Base-by-base conservation (phyloP, 352 stramenopile genomes). In the Phytophthora hibernalis region DNA sequence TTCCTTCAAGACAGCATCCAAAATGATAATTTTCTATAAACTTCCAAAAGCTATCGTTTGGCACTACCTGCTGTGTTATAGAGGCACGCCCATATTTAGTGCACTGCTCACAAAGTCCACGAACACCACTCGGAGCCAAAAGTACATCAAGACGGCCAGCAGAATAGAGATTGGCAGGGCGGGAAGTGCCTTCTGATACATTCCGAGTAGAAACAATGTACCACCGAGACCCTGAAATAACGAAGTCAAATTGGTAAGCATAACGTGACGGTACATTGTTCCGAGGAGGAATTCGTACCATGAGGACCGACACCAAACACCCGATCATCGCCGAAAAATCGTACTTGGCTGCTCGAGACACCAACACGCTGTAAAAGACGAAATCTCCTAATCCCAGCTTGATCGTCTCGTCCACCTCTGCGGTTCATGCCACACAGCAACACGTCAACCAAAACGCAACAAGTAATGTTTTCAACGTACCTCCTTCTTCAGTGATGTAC, bases 301-400 rank as follows among this genome's bases (percentile, higher is more conserved):
- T 89, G 61, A 99, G 90, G n/a, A 97, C 87, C 35, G 87, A 80
- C 12, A 99, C 71, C 44, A 98, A 88, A 65, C 95, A 99, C 5
- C 89, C 87, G 18, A 97, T 81, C 85, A 99, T 99, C 16, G 96
- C 89, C 15, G 93, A 93, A 65, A 99, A 98, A 50, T 98, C 97
- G 61, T 96, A 98, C 61, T 98, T 91, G 18, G 96, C 96, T 21
- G 98, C 97, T 35, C 98, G 96, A 33, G 96, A 98, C 24, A 99
- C 96, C 28, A 99, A 80, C 3, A 99, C 91, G 47, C 90, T 98
- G 78, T 99, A 99, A 70, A 99, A 99, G 24, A 99, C 97, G 72
- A 99, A 99, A 76, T 99, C 98, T 9, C 98, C 98, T n/a, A 98
- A 79, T 10, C 96, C 96, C 13, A 98, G 83, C 64, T 98, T 95